A percentile compares a stretch with the other conserved stretches of the same genome.
Conservation (phyloP, 2,329 filamentous ascomycete species). For the Penicillium sp. region DNA sequence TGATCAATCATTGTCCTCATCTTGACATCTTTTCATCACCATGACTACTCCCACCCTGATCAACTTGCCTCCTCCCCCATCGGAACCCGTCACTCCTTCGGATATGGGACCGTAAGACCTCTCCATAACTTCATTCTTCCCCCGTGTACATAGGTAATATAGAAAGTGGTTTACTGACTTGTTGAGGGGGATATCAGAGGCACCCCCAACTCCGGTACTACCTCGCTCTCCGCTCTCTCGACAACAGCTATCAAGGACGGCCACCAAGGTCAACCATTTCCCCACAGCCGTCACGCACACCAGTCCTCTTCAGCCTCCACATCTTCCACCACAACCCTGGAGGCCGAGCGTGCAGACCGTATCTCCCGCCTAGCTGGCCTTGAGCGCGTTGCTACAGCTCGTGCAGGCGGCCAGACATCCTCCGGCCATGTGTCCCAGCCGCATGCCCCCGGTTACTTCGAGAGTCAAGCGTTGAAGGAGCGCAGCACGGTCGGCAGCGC, state of each 20-base stretch:
- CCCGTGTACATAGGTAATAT: slow-evolving; percentile 8
- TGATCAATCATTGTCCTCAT: background rate
- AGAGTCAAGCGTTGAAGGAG: slow-evolving; percentile 73
- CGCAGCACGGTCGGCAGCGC: slow-evolving; percentile 87
- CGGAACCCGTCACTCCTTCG: slow-evolving; percentile 80
- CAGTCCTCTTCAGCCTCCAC: slow-evolving; percentile 58
- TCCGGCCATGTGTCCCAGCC: slow-evolving; percentile 37
- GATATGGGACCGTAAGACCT: slow-evolving; percentile 75
- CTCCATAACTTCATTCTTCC: slow-evolving; percentile 2
- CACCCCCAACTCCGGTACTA: slow-evolving; percentile 89
- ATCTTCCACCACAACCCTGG: slow-evolving; percentile 69
- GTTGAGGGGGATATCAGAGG: slow-evolving; percentile 56
- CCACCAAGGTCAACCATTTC: slow-evolving; percentile 75
- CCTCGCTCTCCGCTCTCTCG: slow-evolving; percentile 84
- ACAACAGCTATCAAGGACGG: slow-evolving; percentile 97
- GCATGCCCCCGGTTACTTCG: slow-evolving; percentile 71
- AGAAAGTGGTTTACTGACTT: slow-evolving; percentile 19
- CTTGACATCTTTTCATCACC: slow-evolving; percentile 1
- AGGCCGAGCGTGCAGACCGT: slow-evolving; percentile 89
- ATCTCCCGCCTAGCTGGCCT: slow-evolving; percentile 93
- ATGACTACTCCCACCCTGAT: slow-evolving; percentile 66
- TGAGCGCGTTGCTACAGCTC: slow-evolving; percentile 77
- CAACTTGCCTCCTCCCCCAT: slow-evolving; percentile 78
- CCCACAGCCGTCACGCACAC: slow-evolving; percentile 53
- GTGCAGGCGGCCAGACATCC: slow-evolving; percentile 47